Evolutionary conservation across 257 asterid species (phyloP), one percentile per base, ranked within the genome.

Genomic region (Ajuga chamaepitys): DNA sequence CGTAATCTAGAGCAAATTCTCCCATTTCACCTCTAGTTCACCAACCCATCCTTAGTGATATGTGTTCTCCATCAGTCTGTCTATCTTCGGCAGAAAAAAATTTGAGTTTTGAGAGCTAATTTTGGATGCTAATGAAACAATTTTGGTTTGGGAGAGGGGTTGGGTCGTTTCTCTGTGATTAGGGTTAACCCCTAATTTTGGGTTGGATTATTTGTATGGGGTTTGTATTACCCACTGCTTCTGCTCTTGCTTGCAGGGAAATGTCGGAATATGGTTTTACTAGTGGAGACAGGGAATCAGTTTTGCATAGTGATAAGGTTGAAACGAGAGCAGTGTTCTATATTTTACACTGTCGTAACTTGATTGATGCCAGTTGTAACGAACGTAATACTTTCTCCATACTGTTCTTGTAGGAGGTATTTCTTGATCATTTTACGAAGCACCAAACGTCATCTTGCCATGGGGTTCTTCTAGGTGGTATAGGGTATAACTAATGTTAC

Each of bases 381-480:
- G 38, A 73, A 42, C 62, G 58, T 68, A 63, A 48, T 53, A 7
- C 53, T 44, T 52, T 47, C 61, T 55, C 13, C 50, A 42, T 9
- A 63, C 53, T 79, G 47, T 50, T 79, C 71, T 65, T 83, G 83
- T 83, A 94, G 96, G 82, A 74, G 17, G 76, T 75, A 58, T 88
- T 94, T 79, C 1, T 90, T n/a, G 81, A 94, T 80, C 99, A 97
- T 78, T 94, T 90, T 68, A 64, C 78, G 24, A 86, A 82, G 77
- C 97, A 96, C 52, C 70, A 70, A 18, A 58, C 86, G 41, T 75
- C 96, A 58, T 86, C 99, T 67, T 85, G 96, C 82, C 95, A 83
- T 46, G 97, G 97, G 66, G 97, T 90, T 75, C 99, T 97, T 65
- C 8, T 94, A 46, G 99, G 99, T 66, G 99, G 99, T 70, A 77